phyloP scores from a whole-genome alignment of 805 yeast species.

The Huiozyma naganishii region DNA sequence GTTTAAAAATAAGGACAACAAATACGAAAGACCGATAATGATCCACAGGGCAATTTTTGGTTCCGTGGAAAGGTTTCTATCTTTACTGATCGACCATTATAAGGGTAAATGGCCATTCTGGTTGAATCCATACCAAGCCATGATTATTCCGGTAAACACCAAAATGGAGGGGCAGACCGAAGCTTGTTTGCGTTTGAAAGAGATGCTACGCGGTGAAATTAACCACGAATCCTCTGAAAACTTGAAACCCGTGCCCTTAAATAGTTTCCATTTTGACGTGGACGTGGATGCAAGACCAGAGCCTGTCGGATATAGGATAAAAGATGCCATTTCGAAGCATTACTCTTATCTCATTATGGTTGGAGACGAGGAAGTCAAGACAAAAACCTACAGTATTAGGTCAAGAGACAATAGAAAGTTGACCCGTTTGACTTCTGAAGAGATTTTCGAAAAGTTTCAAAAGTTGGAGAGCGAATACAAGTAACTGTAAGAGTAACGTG shows the following conservation, averaged over 20 bases:
- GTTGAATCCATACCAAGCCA: constrained; percentile 86
- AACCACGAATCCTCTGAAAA: constrained; percentile 14
- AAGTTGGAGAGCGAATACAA: constrained; percentile 40
- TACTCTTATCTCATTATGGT: constrained; percentile 73
- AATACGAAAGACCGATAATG: constrained; percentile 71
- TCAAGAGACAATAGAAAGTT: constrained; percentile 40
- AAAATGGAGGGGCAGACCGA: constrained; percentile 35
- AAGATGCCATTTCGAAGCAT: constrained; percentile 64
- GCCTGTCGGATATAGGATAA: constrained; percentile 70
- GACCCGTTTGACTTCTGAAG: constrained; percentile 36
- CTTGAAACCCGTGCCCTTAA: constrained; percentile 40
- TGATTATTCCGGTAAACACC: constrained; percentile 68
- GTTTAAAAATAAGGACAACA: constrained; percentile 46
- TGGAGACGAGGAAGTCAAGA: constrained; percentile 72
- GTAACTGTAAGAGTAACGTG: constrained; percentile 11
- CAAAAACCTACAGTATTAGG: constrained; percentile 53
- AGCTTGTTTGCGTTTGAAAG: constrained; percentile 41
- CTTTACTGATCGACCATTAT: constrained; percentile 80
- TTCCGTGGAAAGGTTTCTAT: constrained; percentile 84
- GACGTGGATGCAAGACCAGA: constrained; percentile 69
- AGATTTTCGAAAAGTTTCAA: constrained; percentile 43
- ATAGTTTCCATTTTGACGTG: constrained; percentile 52
- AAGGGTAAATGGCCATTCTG: constrained; percentile 97
- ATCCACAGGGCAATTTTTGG: constrained; percentile 94
- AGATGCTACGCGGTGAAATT: constrained; percentile 38